Evolutionary conservation across 805 yeast genomes (phyloP).

Genomic region (Pichia nanzhaoensis): DNA sequence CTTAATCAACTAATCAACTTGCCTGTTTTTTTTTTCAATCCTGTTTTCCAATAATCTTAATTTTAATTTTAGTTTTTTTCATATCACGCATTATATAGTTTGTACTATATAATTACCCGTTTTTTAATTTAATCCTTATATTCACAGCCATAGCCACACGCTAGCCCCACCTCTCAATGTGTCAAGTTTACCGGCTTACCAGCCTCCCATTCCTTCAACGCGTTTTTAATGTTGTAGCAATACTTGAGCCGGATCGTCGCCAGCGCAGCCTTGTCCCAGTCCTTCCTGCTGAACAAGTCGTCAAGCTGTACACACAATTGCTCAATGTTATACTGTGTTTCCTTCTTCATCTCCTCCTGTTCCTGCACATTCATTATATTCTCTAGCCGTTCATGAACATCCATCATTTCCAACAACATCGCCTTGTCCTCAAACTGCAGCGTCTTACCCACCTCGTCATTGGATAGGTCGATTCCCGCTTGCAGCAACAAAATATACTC

Average conservation of each 20-base stretch:
- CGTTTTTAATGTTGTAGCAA: conserved; percentile 72
- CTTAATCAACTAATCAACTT: too few species aligned
- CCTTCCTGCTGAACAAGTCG: conserved; percentile 37
- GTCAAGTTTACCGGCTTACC: conserved; percentile 59
- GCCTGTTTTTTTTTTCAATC: too few species aligned
- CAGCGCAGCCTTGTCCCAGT: conserved; percentile 54
- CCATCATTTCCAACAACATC: conserved; percentile 69
- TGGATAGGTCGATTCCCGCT: conserved; percentile 46
- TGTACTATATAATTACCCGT: too few species aligned
- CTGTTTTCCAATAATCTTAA: too few species aligned
- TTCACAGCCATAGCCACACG: too few species aligned
- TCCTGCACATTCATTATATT: conserved; percentile 56
- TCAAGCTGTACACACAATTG: conserved; percentile 40
- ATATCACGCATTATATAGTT: too few species aligned
- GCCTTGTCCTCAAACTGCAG: conserved; percentile 37
- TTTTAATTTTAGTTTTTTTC: too few species aligned
- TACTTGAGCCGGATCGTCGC: conserved; percentile 72
- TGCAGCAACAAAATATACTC: conserved; percentile 45
- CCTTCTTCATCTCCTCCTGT: conserved; percentile 41
- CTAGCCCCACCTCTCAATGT: conserved; percentile 34
- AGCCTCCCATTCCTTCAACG: conserved; percentile 72
- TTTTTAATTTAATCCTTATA: not conserved
- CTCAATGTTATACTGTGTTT: conserved; percentile 52
- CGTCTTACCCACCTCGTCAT: conserved; percentile 47
- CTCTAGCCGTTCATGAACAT: conserved; percentile 77